phyloP scores from a whole-genome alignment of 2,329 filamentous ascomycete species.

The Parastagonospora nodorum region DNA sequence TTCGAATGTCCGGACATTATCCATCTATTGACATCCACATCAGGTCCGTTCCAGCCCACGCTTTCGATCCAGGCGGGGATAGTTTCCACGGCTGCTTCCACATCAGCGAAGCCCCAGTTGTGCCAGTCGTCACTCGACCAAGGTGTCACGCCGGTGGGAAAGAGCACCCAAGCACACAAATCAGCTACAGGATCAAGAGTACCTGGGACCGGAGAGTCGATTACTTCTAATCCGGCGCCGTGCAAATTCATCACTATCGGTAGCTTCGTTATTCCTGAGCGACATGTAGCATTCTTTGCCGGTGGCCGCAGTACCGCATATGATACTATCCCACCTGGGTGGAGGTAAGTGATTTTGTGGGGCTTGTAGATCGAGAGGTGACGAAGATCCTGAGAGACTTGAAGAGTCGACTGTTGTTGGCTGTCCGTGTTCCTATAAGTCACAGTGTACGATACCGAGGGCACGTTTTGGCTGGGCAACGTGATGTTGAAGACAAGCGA shows the following conservation, averaged over 20 bases:
- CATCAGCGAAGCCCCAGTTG: slow-evolving; percentile 62
- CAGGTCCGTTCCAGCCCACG: slow-evolving; percentile 55
- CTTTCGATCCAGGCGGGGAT: slow-evolving; percentile 58
- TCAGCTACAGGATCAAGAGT: slow-evolving; percentile 57
- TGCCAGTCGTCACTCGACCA: slow-evolving; percentile 69
- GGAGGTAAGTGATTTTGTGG: slow-evolving; percentile 61
- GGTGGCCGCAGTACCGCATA: slow-evolving; percentile 64
- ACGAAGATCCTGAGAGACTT: slow-evolving; percentile 33
- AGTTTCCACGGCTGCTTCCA: slow-evolving; percentile 57
- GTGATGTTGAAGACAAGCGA: slow-evolving; percentile 47
- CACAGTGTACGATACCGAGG: slow-evolving; percentile 31
- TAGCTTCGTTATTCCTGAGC: slow-evolving; percentile 26
- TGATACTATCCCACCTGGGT: slow-evolving; percentile 60
- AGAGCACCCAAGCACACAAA: slow-evolving; percentile 60
- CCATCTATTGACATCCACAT: slow-evolving; percentile 54
- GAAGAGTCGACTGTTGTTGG: slow-evolving; percentile 17
- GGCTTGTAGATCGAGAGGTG: slow-evolving; percentile 45
- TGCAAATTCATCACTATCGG: slow-evolving; percentile 60
- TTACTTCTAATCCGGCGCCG: slow-evolving; percentile 62
- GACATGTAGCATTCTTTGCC: slow-evolving; percentile 46
- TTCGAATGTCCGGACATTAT: slow-evolving; percentile 64
- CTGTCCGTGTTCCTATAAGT: slow-evolving; percentile 26
- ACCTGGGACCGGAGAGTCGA: slow-evolving; percentile 52
- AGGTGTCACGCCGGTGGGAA: slow-evolving; percentile 61
- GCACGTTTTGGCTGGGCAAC: slow-evolving; percentile 23